These are phyloP conservation scores for Xylariales sp. DNA, from an alignment of 2,329 filamentous ascomycete species.

Conservation along the genomic window DNA sequence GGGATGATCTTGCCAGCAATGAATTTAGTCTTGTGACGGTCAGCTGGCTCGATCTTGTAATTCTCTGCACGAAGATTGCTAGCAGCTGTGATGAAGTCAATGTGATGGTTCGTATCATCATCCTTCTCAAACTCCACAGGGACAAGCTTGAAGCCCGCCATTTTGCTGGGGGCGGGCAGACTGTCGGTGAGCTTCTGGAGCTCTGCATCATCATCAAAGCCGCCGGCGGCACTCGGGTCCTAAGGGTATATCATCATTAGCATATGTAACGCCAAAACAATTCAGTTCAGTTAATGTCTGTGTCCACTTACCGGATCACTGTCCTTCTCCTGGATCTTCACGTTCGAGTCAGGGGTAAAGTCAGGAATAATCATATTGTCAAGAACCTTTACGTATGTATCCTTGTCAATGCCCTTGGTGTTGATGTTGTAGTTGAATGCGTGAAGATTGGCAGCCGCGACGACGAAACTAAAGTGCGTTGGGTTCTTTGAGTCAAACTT, in stretches of 20 bases:
- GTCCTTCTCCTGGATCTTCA: slow-evolving; percentile 96
- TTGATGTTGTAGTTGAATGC: slow-evolving; percentile 98
- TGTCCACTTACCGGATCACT: slow-evolving; percentile 68
- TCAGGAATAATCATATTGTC: slow-evolving; percentile 95
- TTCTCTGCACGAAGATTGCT: slow-evolving; percentile 96
- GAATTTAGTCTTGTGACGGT: slow-evolving; percentile 98
- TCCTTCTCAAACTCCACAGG: slow-evolving; percentile 99
- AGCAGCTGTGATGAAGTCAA: slow-evolving; percentile 96
- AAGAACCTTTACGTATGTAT: slow-evolving; percentile 73
- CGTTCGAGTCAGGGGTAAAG: slow-evolving; percentile 81
- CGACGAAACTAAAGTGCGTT: slow-evolving; percentile 83
- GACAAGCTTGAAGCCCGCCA: slow-evolving; percentile 83
- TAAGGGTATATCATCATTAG: too few relatives aligned
- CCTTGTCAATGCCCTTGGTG: slow-evolving; percentile 65
- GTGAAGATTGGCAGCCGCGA: slow-evolving; percentile 85
- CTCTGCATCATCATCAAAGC: slow-evolving; percentile 70
- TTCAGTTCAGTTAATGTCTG: too few relatives aligned
- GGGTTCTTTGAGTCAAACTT: slow-evolving; percentile 82
- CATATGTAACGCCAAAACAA: neutral
- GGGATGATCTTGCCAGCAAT: slow-evolving; percentile 99
- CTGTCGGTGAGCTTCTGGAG: slow-evolving; percentile 66
- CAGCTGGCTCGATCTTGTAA: slow-evolving; percentile 91
- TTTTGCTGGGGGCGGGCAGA: slow-evolving; percentile 72
- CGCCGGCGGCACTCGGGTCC: slow-evolving; percentile 73
- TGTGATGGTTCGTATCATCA: slow-evolving; percentile 95